Evolutionary conservation across 1,284 basidiomycete genomes (phyloP).

Genomic region (Cutaneotrichosporon cutaneum): DNA sequence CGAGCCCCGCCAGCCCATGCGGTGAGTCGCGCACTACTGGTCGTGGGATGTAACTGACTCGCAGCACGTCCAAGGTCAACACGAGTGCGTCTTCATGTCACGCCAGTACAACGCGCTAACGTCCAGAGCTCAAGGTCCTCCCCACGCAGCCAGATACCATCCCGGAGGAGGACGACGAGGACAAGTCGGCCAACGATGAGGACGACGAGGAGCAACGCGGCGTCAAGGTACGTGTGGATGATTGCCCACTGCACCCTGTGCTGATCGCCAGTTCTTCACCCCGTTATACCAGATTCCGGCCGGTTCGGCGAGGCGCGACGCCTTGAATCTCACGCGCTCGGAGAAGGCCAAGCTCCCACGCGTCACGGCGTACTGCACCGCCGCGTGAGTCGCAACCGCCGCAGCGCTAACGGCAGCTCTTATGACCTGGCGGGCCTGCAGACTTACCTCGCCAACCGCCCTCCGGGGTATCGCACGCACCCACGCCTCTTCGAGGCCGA

Average conservation of each 20-base stretch:
- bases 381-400: conserved; percentile 62
- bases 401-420: conserved; percentile 58
- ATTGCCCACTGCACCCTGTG: neutral
- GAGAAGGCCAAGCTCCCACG: conserved; percentile 91
- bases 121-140: conserved; percentile 83
- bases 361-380: conserved; percentile 93
- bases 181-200: conserved; percentile 30
- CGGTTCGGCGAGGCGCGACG: conserved; percentile 88
- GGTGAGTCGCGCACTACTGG: conserved; percentile 37
- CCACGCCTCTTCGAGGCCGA: conserved; percentile 60
- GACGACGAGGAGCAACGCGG: conserved; percentile 55
- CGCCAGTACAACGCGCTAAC: neutral
- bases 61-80: conserved; percentile 66
- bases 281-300: conserved; percentile 90
- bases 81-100: conserved; percentile 43
- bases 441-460: conserved; percentile 81
- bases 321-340: conserved; percentile 82
- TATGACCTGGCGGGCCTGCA: conserved; percentile 83
- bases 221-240: conserved; percentile 61
- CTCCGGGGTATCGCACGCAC: conserved; percentile 76
- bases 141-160: conserved; percentile 78
- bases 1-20: conserved; percentile 50
- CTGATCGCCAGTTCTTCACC: conserved; percentile 68
- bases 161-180: conserved; percentile 62
- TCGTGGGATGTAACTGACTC: conserved; percentile 2